Base-by-base conservation (phyloP, 371 early-diverging fungal species). In the Mortierella sp. region DNA sequence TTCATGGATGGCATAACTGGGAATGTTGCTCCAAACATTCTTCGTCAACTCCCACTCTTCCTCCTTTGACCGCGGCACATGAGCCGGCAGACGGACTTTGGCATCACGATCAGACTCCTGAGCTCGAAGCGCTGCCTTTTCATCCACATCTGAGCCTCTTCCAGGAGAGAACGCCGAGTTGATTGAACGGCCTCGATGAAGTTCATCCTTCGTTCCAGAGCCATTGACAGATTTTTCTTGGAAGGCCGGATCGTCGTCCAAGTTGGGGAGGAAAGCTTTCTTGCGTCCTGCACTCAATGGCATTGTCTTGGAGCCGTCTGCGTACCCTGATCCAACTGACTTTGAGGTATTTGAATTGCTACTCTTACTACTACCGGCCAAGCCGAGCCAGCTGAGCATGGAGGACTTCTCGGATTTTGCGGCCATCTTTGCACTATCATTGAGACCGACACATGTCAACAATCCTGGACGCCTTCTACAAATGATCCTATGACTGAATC, bases 11-110 rank as follows among this genome's bases (percentile, higher is more conserved):
- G 64, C 68, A 60, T 57, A 71, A 44, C 54, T 27, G 14, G 78
- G 66, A 8, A 67, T 41, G 21, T 71, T 77, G 48, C 71, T 77
- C 54, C 52, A 68, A 2, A 74, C 69, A 39, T 79, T 78, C 69
- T 79, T 78, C 31, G 70, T 78, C 54, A 69, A 29, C 44, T 78
- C 77, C 43, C 49, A 68, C 49, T 59, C 72, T 31, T 79, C 61
- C 27, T 71, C 56, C 46, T 59, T 63, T 28, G 60, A 54, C 39
- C 71, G 45, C 1, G 61, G 71, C 1, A 63, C 41, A 51, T 73
- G 55, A 0, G 49, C 6, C 16, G 67, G 67, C 19, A 73, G 46
- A 3, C 61, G 54, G 14, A 63, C 63, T 21, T 73, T 73, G 27
- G 50, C 17, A 37, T 22, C 16, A n/a, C 29, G 40, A 6, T 57